Base-by-base conservation (phyloP, 148 eudicot species). In the Linanthus parryae region DNA sequence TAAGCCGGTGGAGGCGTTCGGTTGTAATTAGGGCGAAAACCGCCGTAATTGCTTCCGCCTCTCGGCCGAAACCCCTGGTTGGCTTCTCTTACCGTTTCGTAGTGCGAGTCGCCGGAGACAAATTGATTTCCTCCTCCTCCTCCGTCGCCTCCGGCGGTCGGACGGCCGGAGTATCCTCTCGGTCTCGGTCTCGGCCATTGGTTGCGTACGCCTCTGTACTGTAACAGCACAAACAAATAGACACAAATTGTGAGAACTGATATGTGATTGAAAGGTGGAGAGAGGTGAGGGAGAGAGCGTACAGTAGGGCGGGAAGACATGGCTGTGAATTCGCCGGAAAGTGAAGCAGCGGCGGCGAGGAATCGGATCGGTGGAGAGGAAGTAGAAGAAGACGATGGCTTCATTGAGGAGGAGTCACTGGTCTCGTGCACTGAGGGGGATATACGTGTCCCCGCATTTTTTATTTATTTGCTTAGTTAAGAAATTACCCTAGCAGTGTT, bases 81-180 rank as follows among this genome's bases (percentile, higher is more conserved):
- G 43, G 81, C 18, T 28, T 66, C 77, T 13, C 71, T 44, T 18
- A 64, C 76, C n/a, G 75, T 47, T 15, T 54, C 59, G 44, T 59
- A 71, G 15, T 64, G 73, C 1, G 76, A 59, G 49, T 83, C 83
- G 13, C 82, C 76, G 66, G 73, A 36, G 11, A 75, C 62, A 35
- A 60, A 58, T 3, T 61, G 73, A 29, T n/a, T n/a, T n/a, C 57
- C 61, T 18, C 40, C 53, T 6, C 43, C 15, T 23, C 48, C 23
- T 21, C 59, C 59, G 12, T n/a, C 56, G 4, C 28, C 8, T 20
- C 48, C 28, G 13, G 42, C 49, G 12, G 12, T n/a, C 11, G 79
- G 36, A 16, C 33, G 58, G 52, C 57, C 66, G 55, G 81, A 79
- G 72, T 45, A 82, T 41, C 36, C 51, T 62, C 79, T 56, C 23